Evolutionary conservation across 805 yeast species (phyloP), one percentile per base, ranked within the genome.

Genomic region (Cyberlindnera xishuangbannaensis): DNA sequence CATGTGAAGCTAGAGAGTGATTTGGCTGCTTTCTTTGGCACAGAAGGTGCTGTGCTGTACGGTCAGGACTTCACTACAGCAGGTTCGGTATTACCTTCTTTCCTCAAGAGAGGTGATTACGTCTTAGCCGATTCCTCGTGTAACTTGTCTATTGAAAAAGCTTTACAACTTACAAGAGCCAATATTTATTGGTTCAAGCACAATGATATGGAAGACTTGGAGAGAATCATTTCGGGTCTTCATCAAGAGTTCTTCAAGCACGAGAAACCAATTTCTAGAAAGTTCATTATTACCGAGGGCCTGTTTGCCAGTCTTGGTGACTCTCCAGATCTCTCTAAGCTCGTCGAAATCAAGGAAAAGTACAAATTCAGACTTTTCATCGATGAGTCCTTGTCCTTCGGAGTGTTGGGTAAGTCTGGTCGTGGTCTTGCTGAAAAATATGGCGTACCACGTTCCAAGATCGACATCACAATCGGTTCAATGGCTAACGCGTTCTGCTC

Each of bases 51-150:
- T 30, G 84, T 92, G 35, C 63, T 90, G 27, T 92, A 92, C 55
- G 95, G 97, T 28, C 98, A 92, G 65, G 97, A 90, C 53, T 79
- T 83, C 47, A 75, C 82, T 44, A 83, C 95, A 25, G 77, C 90
- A 10, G 75, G 88, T 10, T 82, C 95, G 11, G 95, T 90, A 10
- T 66, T 92, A 34, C 95, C 97, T 6, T 87, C 96, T 30, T 92
- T 92, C 58, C 70, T 90, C 45, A 92, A 92, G 57, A 79, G 98
- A 61, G 97, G 97, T 45, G 98, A 92, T 58, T 70, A 84, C 42
- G 78, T 87, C 42, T 78, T 92, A 34, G 95, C 85, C 16, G 98
- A 92, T 60, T 71, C 81, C 32, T 82, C 82, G 19, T 78, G 80
- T 23, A 76, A 73, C 44, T 55, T 90, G 36, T 73, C 90, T 6